A percentile compares a stretch with the other conserved stretches of the same genome.
Evolutionary conservation across 1,139 yeast genomes (phyloP).

Genomic region (Sugiyamaella castrensis): DNA sequence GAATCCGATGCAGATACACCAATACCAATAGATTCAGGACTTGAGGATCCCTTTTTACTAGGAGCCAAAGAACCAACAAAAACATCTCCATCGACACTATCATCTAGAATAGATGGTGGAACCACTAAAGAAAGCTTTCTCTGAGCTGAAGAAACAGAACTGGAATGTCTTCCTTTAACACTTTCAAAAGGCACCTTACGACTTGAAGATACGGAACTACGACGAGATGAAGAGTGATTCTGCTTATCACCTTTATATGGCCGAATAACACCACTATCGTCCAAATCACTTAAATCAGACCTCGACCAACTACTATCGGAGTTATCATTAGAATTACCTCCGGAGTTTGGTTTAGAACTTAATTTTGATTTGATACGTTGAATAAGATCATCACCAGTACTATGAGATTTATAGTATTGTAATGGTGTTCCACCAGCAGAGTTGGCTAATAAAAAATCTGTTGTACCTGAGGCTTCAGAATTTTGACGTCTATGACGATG

Average conservation of each 20-base stretch:
- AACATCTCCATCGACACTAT: no score
- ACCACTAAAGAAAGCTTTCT: not conserved
- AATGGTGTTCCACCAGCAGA: not conserved
- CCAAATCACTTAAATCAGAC: slow-evolving; percentile 22
- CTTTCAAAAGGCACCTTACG: slow-evolving; percentile 19
- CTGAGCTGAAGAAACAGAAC: not conserved
- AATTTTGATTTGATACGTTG: slow-evolving; percentile 23
- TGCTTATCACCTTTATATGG: slow-evolving; percentile 1
- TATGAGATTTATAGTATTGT: not conserved
- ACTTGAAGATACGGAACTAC: slow-evolving; percentile 15
- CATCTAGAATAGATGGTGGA: no score
- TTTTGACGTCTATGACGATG: not conserved
- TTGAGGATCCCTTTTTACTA: slow-evolving; percentile 1
- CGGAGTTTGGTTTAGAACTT: slow-evolving; percentile 14
- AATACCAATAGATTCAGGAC: not conserved
- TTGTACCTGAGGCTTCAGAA: not conserved
- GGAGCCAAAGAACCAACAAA: not conserved
- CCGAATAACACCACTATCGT: slow-evolving; percentile 7
- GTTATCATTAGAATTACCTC: slow-evolving; percentile 16
- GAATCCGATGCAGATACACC: no score
- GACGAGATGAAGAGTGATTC: slow-evolving; percentile 8
- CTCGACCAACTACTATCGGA: slow-evolving; percentile 21
- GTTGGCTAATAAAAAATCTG: not conserved
- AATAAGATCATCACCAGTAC: slow-evolving; percentile 22
- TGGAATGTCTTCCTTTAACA: slow-evolving; percentile 7